Evolutionary conservation across 164 flowering plant genomes (phyloP).

Genomic region (Sextonia rubra): DNA sequence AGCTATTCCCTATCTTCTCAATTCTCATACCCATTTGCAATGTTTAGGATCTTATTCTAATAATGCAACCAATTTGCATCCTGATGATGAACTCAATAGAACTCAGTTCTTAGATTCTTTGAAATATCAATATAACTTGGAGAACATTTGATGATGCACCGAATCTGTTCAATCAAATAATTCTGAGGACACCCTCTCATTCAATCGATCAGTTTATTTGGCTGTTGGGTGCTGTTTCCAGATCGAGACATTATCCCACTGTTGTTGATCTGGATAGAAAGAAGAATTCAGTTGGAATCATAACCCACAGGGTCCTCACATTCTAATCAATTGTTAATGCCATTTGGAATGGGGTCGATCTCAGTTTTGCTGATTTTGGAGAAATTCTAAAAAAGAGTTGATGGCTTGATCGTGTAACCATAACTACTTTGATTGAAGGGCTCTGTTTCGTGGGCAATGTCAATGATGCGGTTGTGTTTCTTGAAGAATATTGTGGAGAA

Average conservation of each 20-base stretch:
- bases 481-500: background rate
- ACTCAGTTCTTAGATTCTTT: background rate
- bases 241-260: background rate
- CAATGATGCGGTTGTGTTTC: background rate
- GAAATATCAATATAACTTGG: background rate
- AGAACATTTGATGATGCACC: background rate
- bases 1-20: background rate
- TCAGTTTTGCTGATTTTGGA: slow-evolving; percentile 15
- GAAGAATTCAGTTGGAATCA: slow-evolving; percentile 7
- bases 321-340: slow-evolving; percentile 18
- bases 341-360: slow-evolving; percentile 2
- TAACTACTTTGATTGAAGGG: slow-evolving; percentile 10
- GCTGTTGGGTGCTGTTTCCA: slow-evolving; percentile 6
- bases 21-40: background rate
- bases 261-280: slow-evolving; percentile 9
- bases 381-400: slow-evolving; percentile 12
- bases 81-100: background rate
- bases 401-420: background rate
- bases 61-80: no score
- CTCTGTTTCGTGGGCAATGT: slow-evolving; percentile 5
- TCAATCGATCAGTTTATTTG: slow-evolving; percentile 6
- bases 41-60: background rate
- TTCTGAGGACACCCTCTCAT: slow-evolving; percentile 6
- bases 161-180: background rate
- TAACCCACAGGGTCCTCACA: slow-evolving; percentile 3